phyloP scores from a whole-genome alignment of 257 asterid species.

The Rehmannia glutinosa region DNA sequence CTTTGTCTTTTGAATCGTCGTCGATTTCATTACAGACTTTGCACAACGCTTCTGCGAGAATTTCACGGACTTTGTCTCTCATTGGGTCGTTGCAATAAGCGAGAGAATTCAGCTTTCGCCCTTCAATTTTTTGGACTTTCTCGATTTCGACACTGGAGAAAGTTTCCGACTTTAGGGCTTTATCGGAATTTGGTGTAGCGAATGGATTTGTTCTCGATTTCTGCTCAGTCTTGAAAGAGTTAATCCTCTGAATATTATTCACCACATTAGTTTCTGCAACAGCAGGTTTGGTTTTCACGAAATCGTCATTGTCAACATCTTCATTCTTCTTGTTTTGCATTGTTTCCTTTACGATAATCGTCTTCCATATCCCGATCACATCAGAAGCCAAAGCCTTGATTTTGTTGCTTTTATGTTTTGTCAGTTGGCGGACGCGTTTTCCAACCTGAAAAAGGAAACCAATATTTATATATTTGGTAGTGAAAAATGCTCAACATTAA shows the following conservation, averaged over 20 bases:
- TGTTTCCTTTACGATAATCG: constrained; percentile 64
- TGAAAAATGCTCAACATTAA: too few relatives aligned
- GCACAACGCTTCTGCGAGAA: constrained; percentile 48
- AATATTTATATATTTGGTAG: too few relatives aligned
- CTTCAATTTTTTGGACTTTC: constrained; percentile 25
- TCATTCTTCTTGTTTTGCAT: constrained; percentile 45
- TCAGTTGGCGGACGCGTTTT: constrained; percentile 71
- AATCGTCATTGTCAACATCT: constrained; percentile 27
- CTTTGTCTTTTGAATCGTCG: constrained; percentile 38
- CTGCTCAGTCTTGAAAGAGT: constrained; percentile 50
- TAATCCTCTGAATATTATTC: constrained; percentile 37
- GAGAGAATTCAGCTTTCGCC: constrained; percentile 43
- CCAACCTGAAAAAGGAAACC: constrained; percentile 71
- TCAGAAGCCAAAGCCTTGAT: constrained; percentile 77
- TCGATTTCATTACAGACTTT: constrained; percentile 39
- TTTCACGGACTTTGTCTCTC: constrained; percentile 54
- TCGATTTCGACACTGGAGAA: constrained; percentile 30
- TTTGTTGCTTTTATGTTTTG: constrained; percentile 72
- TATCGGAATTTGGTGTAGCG: constrained; percentile 25
- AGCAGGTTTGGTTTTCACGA: constrained; percentile 31
- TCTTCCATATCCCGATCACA: constrained; percentile 77
- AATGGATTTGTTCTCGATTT: too few relatives aligned
- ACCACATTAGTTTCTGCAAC: constrained; percentile 29
- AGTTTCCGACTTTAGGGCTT: constrained; percentile 31
- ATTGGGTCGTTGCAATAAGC: constrained; percentile 47